Conservation (phyloP, 2,329 filamentous ascomycete genomes). For the Alternaria panax region DNA sequence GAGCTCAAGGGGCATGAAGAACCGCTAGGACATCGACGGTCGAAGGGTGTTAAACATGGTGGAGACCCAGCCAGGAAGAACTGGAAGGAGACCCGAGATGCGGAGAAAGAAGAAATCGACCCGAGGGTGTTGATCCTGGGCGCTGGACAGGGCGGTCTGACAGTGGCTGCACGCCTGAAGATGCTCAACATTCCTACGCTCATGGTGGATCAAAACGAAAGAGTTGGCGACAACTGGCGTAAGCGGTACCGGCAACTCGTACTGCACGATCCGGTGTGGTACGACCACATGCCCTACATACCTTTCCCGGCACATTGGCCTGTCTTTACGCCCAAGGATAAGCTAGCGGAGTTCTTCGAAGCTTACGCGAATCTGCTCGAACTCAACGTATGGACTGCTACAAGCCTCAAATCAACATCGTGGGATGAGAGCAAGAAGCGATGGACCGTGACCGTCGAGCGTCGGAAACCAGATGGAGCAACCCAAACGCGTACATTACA, state of each 20-base stretch:
- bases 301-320: constrained; percentile 45
- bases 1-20: constrained; percentile 49
- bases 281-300: constrained; percentile 50
- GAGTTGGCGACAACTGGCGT: constrained; percentile 57
- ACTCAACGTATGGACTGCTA: constrained; percentile 52
- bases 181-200: constrained; percentile 54
- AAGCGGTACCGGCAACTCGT: constrained; percentile 56
- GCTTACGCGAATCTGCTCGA: constrained; percentile 48
- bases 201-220: constrained; percentile 54
- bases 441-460: constrained; percentile 51
- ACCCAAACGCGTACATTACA: constrained; percentile 34
- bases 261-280: constrained; percentile 51
- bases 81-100: constrained; percentile 42
- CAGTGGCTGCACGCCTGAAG: constrained; percentile 53
- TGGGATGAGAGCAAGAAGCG: constrained; percentile 49
- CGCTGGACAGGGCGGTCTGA: constrained; percentile 56
- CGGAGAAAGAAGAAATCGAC: constrained; percentile 34
- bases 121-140: constrained; percentile 46
- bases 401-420: constrained; percentile 45
- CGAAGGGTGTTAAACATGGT: constrained; percentile 41
- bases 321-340: constrained; percentile 44
- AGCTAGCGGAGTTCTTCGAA: constrained; percentile 50
- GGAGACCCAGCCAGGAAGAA: constrained; percentile 40
- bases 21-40: constrained; percentile 30
- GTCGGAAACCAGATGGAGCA: constrained; percentile 30